Evolutionary conservation across 2,329 filamentous ascomycete species (phyloP).

Genomic region (Cercospora sp.): DNA sequence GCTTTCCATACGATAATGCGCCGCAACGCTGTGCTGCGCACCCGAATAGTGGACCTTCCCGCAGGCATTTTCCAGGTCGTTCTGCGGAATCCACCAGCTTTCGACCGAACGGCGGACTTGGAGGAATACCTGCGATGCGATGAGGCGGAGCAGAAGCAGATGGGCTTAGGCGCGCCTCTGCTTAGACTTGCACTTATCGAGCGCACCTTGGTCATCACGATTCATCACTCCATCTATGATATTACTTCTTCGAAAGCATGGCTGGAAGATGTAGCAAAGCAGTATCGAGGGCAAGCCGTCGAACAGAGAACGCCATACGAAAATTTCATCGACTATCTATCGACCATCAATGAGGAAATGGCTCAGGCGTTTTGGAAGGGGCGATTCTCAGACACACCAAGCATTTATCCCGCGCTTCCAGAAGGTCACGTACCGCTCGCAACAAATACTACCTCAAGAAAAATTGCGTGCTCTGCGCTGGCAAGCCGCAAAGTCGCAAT

Average conservation of each 20-base stretch:
- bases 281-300: neutral
- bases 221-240: conserved; percentile 4
- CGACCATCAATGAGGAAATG: neutral
- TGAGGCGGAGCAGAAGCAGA: conserved; percentile 18
- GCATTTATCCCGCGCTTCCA: neutral
- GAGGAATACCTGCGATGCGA: neutral
- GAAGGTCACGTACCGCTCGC: neutral
- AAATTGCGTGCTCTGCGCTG: neutral
- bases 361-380: neutral
- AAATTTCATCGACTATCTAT: neutral
- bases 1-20: neutral
- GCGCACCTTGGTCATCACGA: neutral
- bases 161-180: conserved; percentile 42
- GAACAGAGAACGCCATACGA: neutral
- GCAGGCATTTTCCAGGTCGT: neutral
- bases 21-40: neutral
- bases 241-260: neutral
- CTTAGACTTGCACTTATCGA: conserved; percentile 37
- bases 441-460: neutral
- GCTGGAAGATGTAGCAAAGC: neutral
- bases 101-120: conserved; percentile 32
- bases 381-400: neutral
- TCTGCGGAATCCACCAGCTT: neutral
- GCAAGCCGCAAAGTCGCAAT: neutral
- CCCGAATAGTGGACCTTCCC: neutral